Evolutionary conservation across 805 yeast genomes (phyloP).

Genomic region (Candida glaebosa): DNA sequence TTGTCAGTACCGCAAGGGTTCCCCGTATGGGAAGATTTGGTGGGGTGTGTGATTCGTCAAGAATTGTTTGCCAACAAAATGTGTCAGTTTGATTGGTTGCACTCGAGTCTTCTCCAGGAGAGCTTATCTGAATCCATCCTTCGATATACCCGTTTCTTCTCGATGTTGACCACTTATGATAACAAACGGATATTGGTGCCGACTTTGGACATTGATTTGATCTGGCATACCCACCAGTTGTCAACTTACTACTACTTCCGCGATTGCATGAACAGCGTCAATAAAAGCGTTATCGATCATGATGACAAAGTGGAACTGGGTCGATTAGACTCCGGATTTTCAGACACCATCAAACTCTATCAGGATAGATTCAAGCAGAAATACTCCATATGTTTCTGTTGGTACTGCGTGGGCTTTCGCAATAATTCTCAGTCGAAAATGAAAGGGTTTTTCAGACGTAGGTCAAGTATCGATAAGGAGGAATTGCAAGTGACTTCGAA

Average conservation of each 20-base stretch:
- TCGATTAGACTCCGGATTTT: slow-evolving; percentile 14
- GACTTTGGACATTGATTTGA: slow-evolving; percentile 10
- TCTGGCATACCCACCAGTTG: slow-evolving; percentile 12
- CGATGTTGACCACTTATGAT: neutral
- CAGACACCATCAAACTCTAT: slow-evolving; percentile 15
- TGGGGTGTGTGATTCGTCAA: slow-evolving; percentile 11
- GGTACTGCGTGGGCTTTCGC: slow-evolving; percentile 10
- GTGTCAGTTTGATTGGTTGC: slow-evolving; percentile 10
- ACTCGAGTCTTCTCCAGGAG: slow-evolving; percentile 4
- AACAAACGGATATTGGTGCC: slow-evolving; percentile 8
- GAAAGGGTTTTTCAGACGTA: slow-evolving; percentile 6
- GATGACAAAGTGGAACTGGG: slow-evolving; percentile 22
- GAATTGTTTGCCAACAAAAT: slow-evolving; percentile 10
- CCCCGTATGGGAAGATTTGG: slow-evolving; percentile 8
- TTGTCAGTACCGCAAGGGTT: slow-evolving; percentile 4
- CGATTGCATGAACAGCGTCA: slow-evolving; percentile 3
- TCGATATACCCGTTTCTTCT: slow-evolving; percentile 6
- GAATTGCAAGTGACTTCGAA: neutral
- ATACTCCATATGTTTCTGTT: slow-evolving; percentile 20
- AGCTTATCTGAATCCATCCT: slow-evolving; percentile 4
- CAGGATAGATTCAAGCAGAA: slow-evolving; percentile 11
- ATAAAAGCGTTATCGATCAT: slow-evolving; percentile 16
- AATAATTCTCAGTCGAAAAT: slow-evolving; percentile 7
- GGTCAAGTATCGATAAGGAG: neutral
- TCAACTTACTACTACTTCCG: slow-evolving; percentile 4